Evolutionary conservation across 2,329 filamentous ascomycete species (phyloP), one percentile per base, ranked within the genome.

Genomic region (Cercospora citrullina): DNA sequence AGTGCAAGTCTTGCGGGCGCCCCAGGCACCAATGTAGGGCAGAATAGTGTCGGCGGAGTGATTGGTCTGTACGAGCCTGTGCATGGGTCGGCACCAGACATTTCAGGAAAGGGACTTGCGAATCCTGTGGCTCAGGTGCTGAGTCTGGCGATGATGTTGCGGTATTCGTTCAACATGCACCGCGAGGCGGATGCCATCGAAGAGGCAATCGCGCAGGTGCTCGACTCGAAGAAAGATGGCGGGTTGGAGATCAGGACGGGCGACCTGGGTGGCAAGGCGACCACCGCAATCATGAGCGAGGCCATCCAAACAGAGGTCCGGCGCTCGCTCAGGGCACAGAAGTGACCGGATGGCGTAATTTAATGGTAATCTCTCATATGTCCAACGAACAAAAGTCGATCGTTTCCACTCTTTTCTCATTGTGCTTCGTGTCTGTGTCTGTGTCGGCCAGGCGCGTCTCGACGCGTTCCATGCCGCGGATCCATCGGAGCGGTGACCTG

Each of bases 191-290:
- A 76, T 23, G 59, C 87, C 0, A 84, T 86, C 0, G 84, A 87
- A 71, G 79, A 83, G 30, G 81, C 85, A 0, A 85, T 86, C 0
- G 82, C 82, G 0, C 78, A 79, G 48, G 75, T 88, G 64, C 82
- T 88, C 77, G 80, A 84, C 7, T 81, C 80, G 4, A 84, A 87
- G 2, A 84, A 86, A 70, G 80, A 80, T 10, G 85, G 83, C 18
- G 85, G 84, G 65, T 79, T 80, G 7, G 85, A 85, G 0, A 76
- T 87, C 14, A 75, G 83, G 45, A 88, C 86, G 0, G 81, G 80
- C 5, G 86, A 88, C 77, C 78, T 88, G 1, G 86, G 86, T 5
- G 86, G 60, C 39, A 45, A 31, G n/a, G 64, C 64, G 5, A 78
- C 72, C 7, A 83, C 81, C 0, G 77, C 79, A 64, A 78, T 82